Base-by-base conservation (phyloP, 164 flowering plant species). In the Akebia trifoliata region DNA sequence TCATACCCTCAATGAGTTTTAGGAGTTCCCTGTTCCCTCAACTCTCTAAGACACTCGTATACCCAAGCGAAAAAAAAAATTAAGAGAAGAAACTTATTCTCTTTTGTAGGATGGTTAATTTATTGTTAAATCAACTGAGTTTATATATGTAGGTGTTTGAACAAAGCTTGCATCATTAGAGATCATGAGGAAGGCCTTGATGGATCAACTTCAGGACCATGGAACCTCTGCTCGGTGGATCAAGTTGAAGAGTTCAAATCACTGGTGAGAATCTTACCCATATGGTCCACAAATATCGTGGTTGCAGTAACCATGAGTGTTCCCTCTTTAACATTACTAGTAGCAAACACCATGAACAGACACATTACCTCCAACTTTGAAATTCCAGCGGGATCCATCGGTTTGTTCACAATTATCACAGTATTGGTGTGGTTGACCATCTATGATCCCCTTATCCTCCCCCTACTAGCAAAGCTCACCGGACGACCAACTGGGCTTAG, bases 231-330 rank as follows among this genome's bases (percentile, higher is more conserved):
- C 56, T 50, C 56, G 8, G 56, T 50, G 17, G 38, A 60, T 9
- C 56, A 40, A 20, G 63, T 60, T 1, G 63, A 60, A 50, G 45
- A n/a, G 0, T 49, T 60, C 6, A 60, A 60, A 21, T 40, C 63
- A 11, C 49, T 60, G 8, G 1, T 60, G 0, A 38, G 15, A 60
- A 26, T 60, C 15, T 6, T 60, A 2, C 63, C 63, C 1, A 1
- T 60, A 2, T 60, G 63, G 56, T 50, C 61, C 2, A 14, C 40
- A 0, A 15, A 40, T 25, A 45, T 57, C 29, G 21, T 57, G 6
- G 7, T 43, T 15, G 4, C 22, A 9, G 2, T 32, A 18, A 14
- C 5, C 21, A 22, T 22, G 2, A 21, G 20, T 12, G 42, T 20
- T 15, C 8, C 6, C 40, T 11, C 61, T 18, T 45, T 57, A 22